Base-by-base conservation (phyloP, 306 rosid species). In the Rubus idaeus region DNA sequence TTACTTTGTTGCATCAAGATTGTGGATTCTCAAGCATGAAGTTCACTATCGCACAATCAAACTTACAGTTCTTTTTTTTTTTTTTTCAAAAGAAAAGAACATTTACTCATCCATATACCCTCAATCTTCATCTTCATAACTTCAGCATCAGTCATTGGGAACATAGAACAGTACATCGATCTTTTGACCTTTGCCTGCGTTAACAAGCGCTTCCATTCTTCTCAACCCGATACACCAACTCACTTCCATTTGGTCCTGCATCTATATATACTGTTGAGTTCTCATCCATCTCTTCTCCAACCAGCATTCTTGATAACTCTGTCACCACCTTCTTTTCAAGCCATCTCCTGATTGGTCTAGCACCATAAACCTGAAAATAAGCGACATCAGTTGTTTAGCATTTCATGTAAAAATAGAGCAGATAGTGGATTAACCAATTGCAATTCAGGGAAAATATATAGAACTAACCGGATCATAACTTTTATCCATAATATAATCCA, bases 261-360 rank as follows among this genome's bases (percentile, higher is more conserved):
- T 91, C 94, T 42, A 90, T 87, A 69, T 79, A 91, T 35, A 91
- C 98, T 0, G 97, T 94, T 10, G 97, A 87, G 79, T 94, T 94
- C 82, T 94, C 98, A 57, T 91, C 94, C 64, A 91, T 91, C 74
- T 94, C 97, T 68, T 90, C 98, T 77, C 75, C 85, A 23, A 94
- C 55, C 55, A 94, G 92, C 98, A 94, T 90, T 69, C 89, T 87
- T 10, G 98, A 94, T 0, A 94, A 80, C 79, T 91, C 90, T 10
- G 98, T 91, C 74, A 94, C 98, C 67, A 94, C 97, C 81, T 80
- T 91, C 89, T 78, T 94, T 86, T 94, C 98, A 37, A 94, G 88
- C 98, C 97, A 94, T 71, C 98, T 91, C 79, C 98, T 86, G 8
- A 91, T 91, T 4, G 97, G 98, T 69, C 97, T 87, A 1, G 97